These are phyloP conservation scores for Jackrogersella minutella DNA, from an alignment of 495 filamentous ascomycete genomes.

Conservation along the genomic window DNA sequence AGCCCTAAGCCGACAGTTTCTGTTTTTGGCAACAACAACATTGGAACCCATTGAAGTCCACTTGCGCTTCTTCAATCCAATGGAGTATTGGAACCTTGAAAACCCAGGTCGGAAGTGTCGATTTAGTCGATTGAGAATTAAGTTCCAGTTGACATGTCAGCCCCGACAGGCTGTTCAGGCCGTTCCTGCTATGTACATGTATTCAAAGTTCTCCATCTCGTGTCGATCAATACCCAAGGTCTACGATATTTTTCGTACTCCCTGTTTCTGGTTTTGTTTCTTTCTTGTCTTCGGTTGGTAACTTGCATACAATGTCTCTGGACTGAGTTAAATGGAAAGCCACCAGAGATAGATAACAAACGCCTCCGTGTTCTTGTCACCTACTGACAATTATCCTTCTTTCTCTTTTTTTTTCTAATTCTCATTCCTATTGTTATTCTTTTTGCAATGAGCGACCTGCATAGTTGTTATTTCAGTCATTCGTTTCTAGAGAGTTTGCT, in stretches of 20 bases:
- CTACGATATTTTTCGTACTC: conserved; percentile 34
- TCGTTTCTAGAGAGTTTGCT: conserved; percentile 25
- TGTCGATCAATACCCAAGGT: conserved; percentile 34
- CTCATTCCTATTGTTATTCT: background rate
- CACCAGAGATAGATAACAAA: conserved; percentile 30
- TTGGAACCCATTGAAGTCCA: conserved; percentile 24
- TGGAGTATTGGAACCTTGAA: background rate
- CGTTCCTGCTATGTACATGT: background rate
- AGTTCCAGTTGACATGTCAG: conserved; percentile 19
- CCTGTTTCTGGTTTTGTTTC: background rate
- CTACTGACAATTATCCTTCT: conserved; percentile 8
- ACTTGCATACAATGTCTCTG: conserved; percentile 38
- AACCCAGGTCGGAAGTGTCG: conserved; percentile 8
- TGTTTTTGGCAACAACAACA: conserved; percentile 30
- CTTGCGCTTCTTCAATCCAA: conserved; percentile 16
- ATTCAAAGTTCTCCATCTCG: conserved; percentile 27
- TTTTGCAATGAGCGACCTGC: background rate
- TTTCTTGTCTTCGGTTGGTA: conserved; percentile 34
- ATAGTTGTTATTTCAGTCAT: conserved; percentile 16
- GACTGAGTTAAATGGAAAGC: conserved; percentile 16
- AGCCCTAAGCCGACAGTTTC: conserved; percentile 18
- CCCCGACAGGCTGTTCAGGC: conserved; percentile 30
- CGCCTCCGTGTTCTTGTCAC: conserved; percentile 23
- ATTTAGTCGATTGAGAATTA: conserved; percentile 11
- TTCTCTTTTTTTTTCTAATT: background rate